These are phyloP conservation scores for Penicillium longicatenatum DNA, from an alignment of 495 filamentous ascomycete species.

Conservation along the genomic window DNA sequence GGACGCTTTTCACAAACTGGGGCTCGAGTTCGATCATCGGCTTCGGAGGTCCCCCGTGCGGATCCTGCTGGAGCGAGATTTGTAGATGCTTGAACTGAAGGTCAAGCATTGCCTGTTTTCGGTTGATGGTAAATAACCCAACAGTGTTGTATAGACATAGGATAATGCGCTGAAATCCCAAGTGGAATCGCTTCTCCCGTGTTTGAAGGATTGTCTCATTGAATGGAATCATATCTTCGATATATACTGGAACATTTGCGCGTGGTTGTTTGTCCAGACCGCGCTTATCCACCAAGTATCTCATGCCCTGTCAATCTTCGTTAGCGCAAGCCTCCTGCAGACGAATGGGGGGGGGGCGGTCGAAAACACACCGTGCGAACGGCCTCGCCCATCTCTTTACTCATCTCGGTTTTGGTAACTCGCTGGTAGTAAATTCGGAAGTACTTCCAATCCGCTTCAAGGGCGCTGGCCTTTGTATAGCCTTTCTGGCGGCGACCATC, in stretches of 20 bases:
- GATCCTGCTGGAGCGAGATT: conserved; percentile 25
- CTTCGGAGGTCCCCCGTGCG: conserved; percentile 12
- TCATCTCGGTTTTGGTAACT: too few species aligned
- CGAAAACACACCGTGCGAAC: too few species aligned
- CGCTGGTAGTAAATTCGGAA: conserved; percentile 15
- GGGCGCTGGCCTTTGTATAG: conserved; percentile 15
- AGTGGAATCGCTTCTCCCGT: conserved; percentile 25
- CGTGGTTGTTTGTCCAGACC: conserved; percentile 16
- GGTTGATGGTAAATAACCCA: conserved; percentile 25
- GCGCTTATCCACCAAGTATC: conserved; percentile 21
- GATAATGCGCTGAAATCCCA: conserved; percentile 25
- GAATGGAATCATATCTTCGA: conserved; percentile 25
- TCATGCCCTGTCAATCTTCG: conserved; percentile 19
- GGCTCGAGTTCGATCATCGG: too few species aligned
- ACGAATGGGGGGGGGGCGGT: conserved; percentile 6
- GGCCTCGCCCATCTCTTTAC: too few species aligned
- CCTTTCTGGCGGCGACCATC: conserved; percentile 16
- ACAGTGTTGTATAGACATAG: conserved; percentile 23
- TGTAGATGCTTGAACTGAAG: conserved; percentile 29
- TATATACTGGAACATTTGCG: conserved; percentile 24
- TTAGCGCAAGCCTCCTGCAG: not conserved
- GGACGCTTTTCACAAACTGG: conserved; percentile 16
- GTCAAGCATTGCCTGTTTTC: conserved; percentile 19
- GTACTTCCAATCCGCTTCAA: conserved; percentile 23
- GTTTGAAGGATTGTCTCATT: conserved; percentile 27